Percentiles rank a stretch among this genome's conserved stretches.
Evolutionary conservation across 768 basidiomycete species (phyloP).

Genomic region (Russula virescens): DNA sequence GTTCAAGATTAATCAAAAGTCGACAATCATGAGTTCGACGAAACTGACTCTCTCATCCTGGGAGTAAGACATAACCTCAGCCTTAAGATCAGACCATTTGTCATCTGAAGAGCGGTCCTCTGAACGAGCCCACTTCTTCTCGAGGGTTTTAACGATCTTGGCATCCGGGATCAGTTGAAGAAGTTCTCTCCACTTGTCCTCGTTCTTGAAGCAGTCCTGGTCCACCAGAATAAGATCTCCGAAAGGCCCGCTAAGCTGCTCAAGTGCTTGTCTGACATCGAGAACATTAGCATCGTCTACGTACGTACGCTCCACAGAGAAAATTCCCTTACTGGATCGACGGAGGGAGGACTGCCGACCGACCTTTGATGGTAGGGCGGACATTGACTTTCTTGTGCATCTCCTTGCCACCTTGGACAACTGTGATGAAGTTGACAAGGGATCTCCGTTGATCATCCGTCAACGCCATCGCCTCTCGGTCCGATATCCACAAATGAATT

Average conservation of each 20-base stretch:
- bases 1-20: background rate
- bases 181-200: conserved; percentile 69
- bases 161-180: conserved; percentile 70
- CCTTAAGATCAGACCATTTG: conserved; percentile 70
- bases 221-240: conserved; percentile 63
- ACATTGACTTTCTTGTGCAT: conserved; percentile 80
- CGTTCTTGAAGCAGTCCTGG: conserved; percentile 74
- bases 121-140: conserved; percentile 52
- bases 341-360: conserved; percentile 54
- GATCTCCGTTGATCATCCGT: conserved; percentile 89
- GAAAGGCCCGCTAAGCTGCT: conserved; percentile 54
- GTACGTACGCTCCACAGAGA: background rate
- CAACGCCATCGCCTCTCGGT: conserved; percentile 78
- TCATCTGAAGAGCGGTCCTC: conserved; percentile 51
- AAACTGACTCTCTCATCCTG: conserved; percentile 33
- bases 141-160: conserved; percentile 42
- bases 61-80: conserved; percentile 29
- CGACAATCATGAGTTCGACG: background rate
- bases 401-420: conserved; percentile 76
- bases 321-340: conserved; percentile 48
- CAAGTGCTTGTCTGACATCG: conserved; percentile 31
- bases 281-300: conserved; percentile 10
- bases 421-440: conserved; percentile 81
- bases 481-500: conserved; percentile 97
- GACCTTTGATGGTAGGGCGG: conserved; percentile 33